Base-by-base conservation (phyloP, 2,329 filamentous ascomycete species). In the Aspergillus vadensis region DNA sequence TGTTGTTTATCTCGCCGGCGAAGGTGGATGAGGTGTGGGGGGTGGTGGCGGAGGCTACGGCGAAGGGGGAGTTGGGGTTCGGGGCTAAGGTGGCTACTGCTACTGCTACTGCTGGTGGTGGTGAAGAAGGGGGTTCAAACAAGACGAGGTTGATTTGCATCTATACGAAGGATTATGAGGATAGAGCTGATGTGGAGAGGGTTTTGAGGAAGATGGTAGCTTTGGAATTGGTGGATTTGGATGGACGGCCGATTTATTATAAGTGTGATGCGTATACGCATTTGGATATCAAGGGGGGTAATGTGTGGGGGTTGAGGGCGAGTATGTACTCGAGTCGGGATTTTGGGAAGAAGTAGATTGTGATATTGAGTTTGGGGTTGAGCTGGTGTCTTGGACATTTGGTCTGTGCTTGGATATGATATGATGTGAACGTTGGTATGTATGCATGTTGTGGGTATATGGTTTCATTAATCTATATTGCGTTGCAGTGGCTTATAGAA, bases 251-350 rank as follows among this genome's bases (percentile, higher is more conserved):
- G 1, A 87, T 95, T 53, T 94, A 91, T 73, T 96, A 96, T 78
- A 96, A 96, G 71, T 85, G 84, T 67, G 88, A 91, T 79, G 87
- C 85, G 0, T 91, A 84, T 70, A 91, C 89, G 1, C 83, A 89
- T 71, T 77, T 91, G 27, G 85, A 85, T 3, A 85, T 91, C 58
- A 80, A 80, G 15, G 80, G 77, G 10, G 81, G 80, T 0, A 91
- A 91, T 70, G 73, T 81, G 1, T 91, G 85, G 81, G 83, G 82
- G 1, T 75, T 92, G 59, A 83, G 81, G 67, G 83, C 88, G 47
- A 80, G 74, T 62, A 66, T 79, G 73, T 79, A 73, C 59, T 77
- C 72, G 8, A 80, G 76, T 66, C 71, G 65, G 49, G 77, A 79
- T 61, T 50, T 79, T 27, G 68, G 65, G 36, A 72, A 73, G 58